Conservation (phyloP, 176 grass and related monocot species). For the barley (Hordeum vulgare) region MorexV3_pseudomolecules_assembly NC_058519.1:618321269-618321768, state of each 20-base stretch:
- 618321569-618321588: no score
- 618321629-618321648: no score
- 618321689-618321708: no score
- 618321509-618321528: neutral
- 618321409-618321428: conserved; percentile 87
- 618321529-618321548: neutral
- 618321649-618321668: no score
- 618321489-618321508: neutral
- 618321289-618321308: neutral
- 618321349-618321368: conserved; percentile 74
- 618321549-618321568: neutral
- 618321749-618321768: neutral
- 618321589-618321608: no score
- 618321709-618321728: no score
- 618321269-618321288: neutral
- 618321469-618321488: neutral
- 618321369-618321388: conserved; percentile 71
- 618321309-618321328: conserved; percentile 43
- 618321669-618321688: no score
- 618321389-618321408: conserved; percentile 88
- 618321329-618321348: conserved; percentile 77
- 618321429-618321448: conserved; percentile 80
- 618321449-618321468: conserved; percentile 2
- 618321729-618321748: neutral
- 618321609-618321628: no score